Conservation (phyloP, 2,329 filamentous ascomycete species). For the Herpotrichia juniperi region DNA sequence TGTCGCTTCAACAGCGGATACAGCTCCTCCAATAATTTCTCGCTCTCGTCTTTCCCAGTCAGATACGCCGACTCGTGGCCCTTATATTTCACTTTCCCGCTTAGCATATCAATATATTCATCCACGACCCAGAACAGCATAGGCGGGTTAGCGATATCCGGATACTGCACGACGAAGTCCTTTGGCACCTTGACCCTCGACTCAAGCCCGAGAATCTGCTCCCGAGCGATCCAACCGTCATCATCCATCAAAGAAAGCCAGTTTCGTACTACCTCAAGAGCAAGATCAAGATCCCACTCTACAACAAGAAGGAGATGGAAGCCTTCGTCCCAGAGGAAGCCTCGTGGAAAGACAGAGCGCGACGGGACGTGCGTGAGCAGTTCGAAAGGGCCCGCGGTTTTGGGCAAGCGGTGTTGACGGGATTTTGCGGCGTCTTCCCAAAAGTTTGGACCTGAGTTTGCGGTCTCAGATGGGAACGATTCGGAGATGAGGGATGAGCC, state of each 20-base stretch:
- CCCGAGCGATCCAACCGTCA: constrained; percentile 93
- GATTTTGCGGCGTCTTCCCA: constrained; percentile 89
- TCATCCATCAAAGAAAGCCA: constrained; percentile 96
- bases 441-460: constrained; percentile 90
- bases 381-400: constrained; percentile 79
- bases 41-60: constrained; percentile 67
- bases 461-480: constrained; percentile 85
- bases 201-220: constrained; percentile 89
- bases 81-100: constrained; percentile 53
- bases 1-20: constrained; percentile 89
- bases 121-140: constrained; percentile 89
- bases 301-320: constrained; percentile 89
- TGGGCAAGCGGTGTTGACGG: constrained; percentile 68
- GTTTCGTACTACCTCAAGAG: constrained; percentile 82
- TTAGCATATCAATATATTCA: constrained; percentile 67
- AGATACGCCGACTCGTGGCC: constrained; percentile 63
- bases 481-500: constrained; percentile 85
- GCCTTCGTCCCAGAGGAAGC: constrained; percentile 96
- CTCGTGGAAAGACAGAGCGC: constrained; percentile 89
- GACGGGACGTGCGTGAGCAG: constrained; percentile 90
- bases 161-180: constrained; percentile 92
- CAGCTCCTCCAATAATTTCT: constrained; percentile 72
- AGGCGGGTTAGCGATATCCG: constrained; percentile 94
- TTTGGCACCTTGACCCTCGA: constrained; percentile 87
- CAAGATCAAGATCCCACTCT: constrained; percentile 90